phyloP scores from a whole-genome alignment of 2,329 filamentous ascomycete species.

The Gnomoniopsis sp. region DNA sequence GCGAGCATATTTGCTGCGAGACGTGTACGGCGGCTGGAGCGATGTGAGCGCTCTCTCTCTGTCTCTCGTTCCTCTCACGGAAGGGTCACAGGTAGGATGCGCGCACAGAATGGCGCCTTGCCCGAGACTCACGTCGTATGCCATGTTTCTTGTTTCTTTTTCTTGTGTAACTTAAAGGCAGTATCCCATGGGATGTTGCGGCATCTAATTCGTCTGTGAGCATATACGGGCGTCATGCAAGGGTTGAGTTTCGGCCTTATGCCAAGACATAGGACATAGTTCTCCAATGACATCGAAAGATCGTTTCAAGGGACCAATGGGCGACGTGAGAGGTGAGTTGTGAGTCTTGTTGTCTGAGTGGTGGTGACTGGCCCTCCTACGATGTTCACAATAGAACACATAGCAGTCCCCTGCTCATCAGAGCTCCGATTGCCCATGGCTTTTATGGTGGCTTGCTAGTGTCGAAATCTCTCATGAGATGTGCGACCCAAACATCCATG shows the following conservation, averaged over 20 bases:
- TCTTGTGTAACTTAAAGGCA: too few relatives aligned
- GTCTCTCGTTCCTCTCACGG: too few relatives aligned
- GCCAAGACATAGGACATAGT: too few relatives aligned
- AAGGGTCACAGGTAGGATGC: too few relatives aligned
- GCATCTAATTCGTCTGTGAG: too few relatives aligned
- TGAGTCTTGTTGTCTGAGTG: not conserved
- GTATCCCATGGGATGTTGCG: too few relatives aligned
- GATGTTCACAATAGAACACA: not conserved
- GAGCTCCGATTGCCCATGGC: not conserved
- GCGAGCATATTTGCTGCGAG: conserved; percentile 53
- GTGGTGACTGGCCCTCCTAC: not conserved
- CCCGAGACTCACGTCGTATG: too few relatives aligned
- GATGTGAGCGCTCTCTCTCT: conserved; percentile 13
- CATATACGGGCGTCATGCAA: too few relatives aligned
- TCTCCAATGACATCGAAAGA: not conserved
- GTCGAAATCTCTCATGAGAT: not conserved
- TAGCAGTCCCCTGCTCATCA: not conserved
- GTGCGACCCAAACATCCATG: not conserved
- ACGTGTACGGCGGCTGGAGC: conserved; percentile 40
- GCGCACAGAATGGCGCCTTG: too few relatives aligned
- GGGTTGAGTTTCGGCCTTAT: too few relatives aligned
- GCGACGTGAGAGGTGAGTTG: not conserved
- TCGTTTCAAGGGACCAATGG: not conserved
- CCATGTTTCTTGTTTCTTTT: too few relatives aligned
- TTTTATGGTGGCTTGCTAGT: conserved; percentile 13